phyloP scores from a whole-genome alignment of 2,329 filamentous ascomycete genomes.

The Beauveria pseudobassiana region DNA sequence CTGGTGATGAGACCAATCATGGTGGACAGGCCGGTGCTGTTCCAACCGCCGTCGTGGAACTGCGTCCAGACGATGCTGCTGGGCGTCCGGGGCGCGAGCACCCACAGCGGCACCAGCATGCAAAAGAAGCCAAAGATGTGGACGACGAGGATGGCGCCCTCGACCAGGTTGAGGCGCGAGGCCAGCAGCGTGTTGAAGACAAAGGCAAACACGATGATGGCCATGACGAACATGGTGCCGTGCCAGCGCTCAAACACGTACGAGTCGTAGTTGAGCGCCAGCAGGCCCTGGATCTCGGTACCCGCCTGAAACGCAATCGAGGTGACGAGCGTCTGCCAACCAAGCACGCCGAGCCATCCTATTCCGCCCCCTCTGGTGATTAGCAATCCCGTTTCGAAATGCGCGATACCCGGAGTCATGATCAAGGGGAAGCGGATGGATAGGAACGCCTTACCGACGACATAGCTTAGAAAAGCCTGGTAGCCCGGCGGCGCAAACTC shows the following conservation, averaged over 20 bases:
- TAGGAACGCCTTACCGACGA: conserved; percentile 15
- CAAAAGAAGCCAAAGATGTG: conserved; percentile 22
- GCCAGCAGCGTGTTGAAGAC: conserved; percentile 23
- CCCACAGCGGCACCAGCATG: conserved; percentile 31
- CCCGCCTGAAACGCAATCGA: conserved; percentile 31
- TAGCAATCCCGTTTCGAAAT: too few relatives aligned
- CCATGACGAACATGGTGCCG: conserved; percentile 35
- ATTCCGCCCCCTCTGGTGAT: too few relatives aligned
- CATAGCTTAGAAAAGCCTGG: conserved; percentile 43
- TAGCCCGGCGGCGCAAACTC: conserved; percentile 37
- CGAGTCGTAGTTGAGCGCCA: conserved; percentile 25
- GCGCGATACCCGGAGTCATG: background rate
- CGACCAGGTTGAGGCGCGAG: conserved; percentile 31
- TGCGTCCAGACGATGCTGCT: conserved; percentile 21
- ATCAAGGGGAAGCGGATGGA: background rate
- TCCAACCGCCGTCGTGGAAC: conserved; percentile 27
- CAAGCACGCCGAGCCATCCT: conserved; percentile 32
- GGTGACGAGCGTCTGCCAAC: conserved; percentile 31
- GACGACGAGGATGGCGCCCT: conserved; percentile 35
- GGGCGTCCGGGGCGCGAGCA: conserved; percentile 23
- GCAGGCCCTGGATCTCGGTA: conserved; percentile 31
- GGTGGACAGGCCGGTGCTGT: conserved; percentile 26
- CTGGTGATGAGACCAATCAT: conserved; percentile 30
- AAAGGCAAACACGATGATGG: conserved; percentile 26
- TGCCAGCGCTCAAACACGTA: conserved; percentile 32